A percentile compares a stretch with the other conserved stretches of the same genome.
These are phyloP conservation scores for Spergularia azorica DNA, from an alignment of 179 eudicot species.

Conservation along the genomic window DNA sequence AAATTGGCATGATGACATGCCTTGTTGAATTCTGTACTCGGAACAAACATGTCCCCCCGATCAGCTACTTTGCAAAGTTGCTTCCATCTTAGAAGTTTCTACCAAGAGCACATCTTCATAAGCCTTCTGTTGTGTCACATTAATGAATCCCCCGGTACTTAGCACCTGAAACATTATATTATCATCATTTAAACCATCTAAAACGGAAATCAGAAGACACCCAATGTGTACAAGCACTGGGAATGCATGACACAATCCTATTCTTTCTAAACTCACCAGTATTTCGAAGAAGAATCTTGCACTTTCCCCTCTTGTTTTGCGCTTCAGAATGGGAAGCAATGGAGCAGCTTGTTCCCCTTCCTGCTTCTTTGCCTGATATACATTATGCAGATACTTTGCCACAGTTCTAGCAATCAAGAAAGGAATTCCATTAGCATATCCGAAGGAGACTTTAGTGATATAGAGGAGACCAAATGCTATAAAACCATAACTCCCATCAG, in stretches of 20 bases:
- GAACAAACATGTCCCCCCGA: neutral
- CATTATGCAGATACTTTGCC: slow-evolving; percentile 47
- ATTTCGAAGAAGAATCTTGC: slow-evolving; percentile 75
- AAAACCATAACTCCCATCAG: no score
- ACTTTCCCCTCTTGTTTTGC: slow-evolving; percentile 60
- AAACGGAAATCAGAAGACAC: neutral
- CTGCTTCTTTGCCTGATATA: slow-evolving; percentile 34
- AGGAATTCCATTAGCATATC: neutral
- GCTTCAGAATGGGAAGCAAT: slow-evolving; percentile 47
- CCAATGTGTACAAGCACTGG: neutral
- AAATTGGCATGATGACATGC: neutral
- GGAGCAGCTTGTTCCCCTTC: slow-evolving; percentile 40
- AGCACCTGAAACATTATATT: slow-evolving; percentile 54
- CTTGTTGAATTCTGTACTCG: neutral
- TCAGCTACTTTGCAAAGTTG: slow-evolving; percentile 22
- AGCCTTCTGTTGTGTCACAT: slow-evolving; percentile 61
- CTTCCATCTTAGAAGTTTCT: slow-evolving; percentile 52
- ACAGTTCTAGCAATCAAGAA: slow-evolving; percentile 39
- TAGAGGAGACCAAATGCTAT: neutral
- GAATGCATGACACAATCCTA: neutral
- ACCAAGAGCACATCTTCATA: slow-evolving; percentile 53
- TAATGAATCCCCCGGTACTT: slow-evolving; percentile 50
- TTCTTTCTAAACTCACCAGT: slow-evolving; percentile 30
- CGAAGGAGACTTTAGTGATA: neutral
- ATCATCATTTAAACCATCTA: slow-evolving; percentile 3